Evolutionary conservation across 257 asterid genomes (phyloP), one percentile per base, ranked within the genome.

Genomic region (Lycium ferocissimum): DNA sequence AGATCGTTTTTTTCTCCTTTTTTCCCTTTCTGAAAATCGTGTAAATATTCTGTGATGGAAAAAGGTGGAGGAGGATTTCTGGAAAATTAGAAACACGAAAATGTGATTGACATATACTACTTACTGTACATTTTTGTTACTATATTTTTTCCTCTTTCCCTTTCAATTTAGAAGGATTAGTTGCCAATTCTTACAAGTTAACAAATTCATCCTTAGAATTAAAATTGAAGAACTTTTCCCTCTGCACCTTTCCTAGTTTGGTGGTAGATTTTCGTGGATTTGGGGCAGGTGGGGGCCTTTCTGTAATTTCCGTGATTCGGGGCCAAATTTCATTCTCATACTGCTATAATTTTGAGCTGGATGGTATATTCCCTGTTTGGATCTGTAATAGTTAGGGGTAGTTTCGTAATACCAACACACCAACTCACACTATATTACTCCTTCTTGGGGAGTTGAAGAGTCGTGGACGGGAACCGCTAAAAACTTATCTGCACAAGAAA

Each of bases 1-100:
- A 33, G 83, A 79, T 56, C 84, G 40, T 57, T 10, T 51, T 63
- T 51, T 38, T 6, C 22, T 5, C 12, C 45, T 57, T 58, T 76
- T 84, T n/a, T 20, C 72, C 53, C 67, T 83, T 70, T 83, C 22
- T 3, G 26, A n/a, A 26, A 26, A 37, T 70, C 57, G 14, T 78
- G 87, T 78, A 59, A 73, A 84, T 84, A 84, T 54, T 51, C n/a
- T 63, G 71, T 22, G 59, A 56, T n/a, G 45, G 58, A 81, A 63
- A 26, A 47, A 49, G 76, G 51, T 66, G 85, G 67, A 51, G 84
- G 82, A 33, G 18, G 70, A 75, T 63, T 72, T 72, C 57, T 40
- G 79, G 57, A 26, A 63, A 63, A 63, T 15, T 66, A 66, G 47
- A 66, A 66, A 66, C 73, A 73, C 18, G 58, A 45, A 22, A 45